Conservation (phyloP, 1,284 basidiomycete species). For the Polyporus tsugae region DNA sequence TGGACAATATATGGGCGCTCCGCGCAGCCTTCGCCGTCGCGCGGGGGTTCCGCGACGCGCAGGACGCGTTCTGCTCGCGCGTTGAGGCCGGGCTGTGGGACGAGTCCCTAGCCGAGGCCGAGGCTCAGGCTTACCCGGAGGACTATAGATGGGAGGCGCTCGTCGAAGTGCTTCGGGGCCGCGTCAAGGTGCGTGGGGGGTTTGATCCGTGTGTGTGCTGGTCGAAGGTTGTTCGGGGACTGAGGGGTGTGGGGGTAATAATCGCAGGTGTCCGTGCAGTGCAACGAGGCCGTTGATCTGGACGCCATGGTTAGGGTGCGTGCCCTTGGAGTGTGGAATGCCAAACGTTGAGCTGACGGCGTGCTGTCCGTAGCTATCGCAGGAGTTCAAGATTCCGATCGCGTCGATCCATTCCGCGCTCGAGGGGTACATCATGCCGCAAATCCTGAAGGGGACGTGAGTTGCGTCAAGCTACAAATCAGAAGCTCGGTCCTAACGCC, state of each 20-base stretch:
- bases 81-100: slow-evolving; percentile 69
- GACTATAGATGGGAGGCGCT: slow-evolving; percentile 86
- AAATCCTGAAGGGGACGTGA: slow-evolving; percentile 77
- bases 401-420: slow-evolving; percentile 89
- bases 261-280: slow-evolving; percentile 78
- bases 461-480: slow-evolving; percentile 23
- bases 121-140: slow-evolving; percentile 75
- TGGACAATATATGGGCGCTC: slow-evolving; percentile 71
- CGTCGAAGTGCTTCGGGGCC: slow-evolving; percentile 85
- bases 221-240: neutral
- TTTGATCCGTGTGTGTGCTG: slow-evolving; percentile 32
- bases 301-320: slow-evolving; percentile 72
- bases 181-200: slow-evolving; percentile 60
- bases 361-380: slow-evolving; percentile 56
- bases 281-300: slow-evolving; percentile 52
- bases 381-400: slow-evolving; percentile 84
- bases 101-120: slow-evolving; percentile 52
- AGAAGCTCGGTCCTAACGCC: slow-evolving; percentile 35
- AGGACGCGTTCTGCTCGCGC: slow-evolving; percentile 76
- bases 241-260: neutral
- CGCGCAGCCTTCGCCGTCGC: slow-evolving; percentile 74
- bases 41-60: slow-evolving; percentile 73
- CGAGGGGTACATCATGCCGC: slow-evolving; percentile 86
- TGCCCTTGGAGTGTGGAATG: slow-evolving; percentile 21
- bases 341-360: neutral